Conservation (phyloP, 768 basidiomycete species). For the Scleroderma bovista region DNA sequence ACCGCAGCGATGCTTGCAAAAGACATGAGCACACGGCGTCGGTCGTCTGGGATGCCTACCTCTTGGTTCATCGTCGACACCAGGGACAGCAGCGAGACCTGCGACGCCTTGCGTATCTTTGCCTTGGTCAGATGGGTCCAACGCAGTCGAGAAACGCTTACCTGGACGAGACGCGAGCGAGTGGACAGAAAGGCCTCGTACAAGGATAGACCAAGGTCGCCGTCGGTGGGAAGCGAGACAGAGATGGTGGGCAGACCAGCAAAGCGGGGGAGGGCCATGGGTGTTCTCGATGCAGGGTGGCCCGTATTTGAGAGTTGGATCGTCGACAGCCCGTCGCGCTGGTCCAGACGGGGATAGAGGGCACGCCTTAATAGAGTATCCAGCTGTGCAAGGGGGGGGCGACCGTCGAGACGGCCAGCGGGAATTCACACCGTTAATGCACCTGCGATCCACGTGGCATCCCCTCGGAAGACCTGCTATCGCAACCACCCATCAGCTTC, state of each 20-base stretch:
- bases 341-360: slow-evolving; percentile 16
- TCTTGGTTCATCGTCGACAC: slow-evolving; percentile 15
- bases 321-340: slow-evolving; percentile 9
- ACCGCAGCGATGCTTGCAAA: slow-evolving; percentile 8
- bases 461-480: neutral
- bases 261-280: slow-evolving; percentile 11
- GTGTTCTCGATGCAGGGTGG: slow-evolving; percentile 5
- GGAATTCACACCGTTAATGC: slow-evolving; percentile 25
- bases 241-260: neutral
- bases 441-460: slow-evolving; percentile 21
- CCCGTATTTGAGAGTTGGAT: slow-evolving; percentile 24
- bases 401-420: too few relatives aligned
- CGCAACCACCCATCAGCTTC: neutral
- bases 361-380: neutral
- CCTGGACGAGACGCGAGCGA: slow-evolving; percentile 50
- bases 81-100: slow-evolving; percentile 18
- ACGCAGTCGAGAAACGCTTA: slow-evolving; percentile 23
- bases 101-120: slow-evolving; percentile 22
- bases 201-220: too few relatives aligned
- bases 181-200: slow-evolving; percentile 42
- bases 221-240: neutral
- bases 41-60: slow-evolving; percentile 9
- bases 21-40: slow-evolving; percentile 4
- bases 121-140: neutral
- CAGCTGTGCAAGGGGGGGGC: slow-evolving; percentile 11